Percentiles rank a stretch among this genome's conserved stretches.
These are phyloP conservation scores for Erucastrum elatum DNA, from an alignment of 345 rosid genomes.

Conservation along the genomic window DNA sequence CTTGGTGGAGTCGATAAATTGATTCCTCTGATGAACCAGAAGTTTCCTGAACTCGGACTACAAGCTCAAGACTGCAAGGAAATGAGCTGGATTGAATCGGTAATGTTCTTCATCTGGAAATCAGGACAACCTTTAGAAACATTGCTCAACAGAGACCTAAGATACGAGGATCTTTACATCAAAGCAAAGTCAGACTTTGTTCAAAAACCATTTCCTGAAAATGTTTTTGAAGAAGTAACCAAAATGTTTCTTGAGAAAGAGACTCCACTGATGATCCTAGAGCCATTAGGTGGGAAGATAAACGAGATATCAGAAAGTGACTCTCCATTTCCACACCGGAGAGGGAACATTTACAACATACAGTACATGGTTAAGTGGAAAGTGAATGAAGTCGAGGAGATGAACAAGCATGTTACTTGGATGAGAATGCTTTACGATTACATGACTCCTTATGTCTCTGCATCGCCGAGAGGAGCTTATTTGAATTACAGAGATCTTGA, in stretches of 20 bases:
- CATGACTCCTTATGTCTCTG: conserved; percentile 55
- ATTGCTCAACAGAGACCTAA: conserved; percentile 37
- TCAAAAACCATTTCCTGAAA: conserved; percentile 40
- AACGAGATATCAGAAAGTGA: conserved; percentile 18
- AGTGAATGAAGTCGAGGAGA: conserved; percentile 34
- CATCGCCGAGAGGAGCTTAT: conserved; percentile 56
- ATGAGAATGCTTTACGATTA: conserved; percentile 44
- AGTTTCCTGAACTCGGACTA: conserved; percentile 50
- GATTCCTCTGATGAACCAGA: conserved; percentile 34
- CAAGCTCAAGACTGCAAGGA: conserved; percentile 40
- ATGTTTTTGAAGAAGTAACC: conserved; percentile 41
- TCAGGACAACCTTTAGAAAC: conserved; percentile 38
- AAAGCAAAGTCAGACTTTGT: conserved; percentile 78
- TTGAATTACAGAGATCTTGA: conserved; percentile 66
- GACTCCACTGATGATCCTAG: conserved; percentile 33
- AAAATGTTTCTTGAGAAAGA: conserved; percentile 36
- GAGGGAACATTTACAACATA: conserved; percentile 29
- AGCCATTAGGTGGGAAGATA: conserved; percentile 36
- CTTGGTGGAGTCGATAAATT: conserved; percentile 45
- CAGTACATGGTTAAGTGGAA: conserved; percentile 43
- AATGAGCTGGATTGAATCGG: conserved; percentile 56
- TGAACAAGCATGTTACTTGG: conserved; percentile 40
- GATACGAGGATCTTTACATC: conserved; percentile 28
- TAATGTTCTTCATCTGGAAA: conserved; percentile 41
- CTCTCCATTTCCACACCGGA: conserved; percentile 39